Evolutionary conservation across 495 filamentous ascomycete species (phyloP).

Genomic region (Friedmanniomyces simplex): DNA sequence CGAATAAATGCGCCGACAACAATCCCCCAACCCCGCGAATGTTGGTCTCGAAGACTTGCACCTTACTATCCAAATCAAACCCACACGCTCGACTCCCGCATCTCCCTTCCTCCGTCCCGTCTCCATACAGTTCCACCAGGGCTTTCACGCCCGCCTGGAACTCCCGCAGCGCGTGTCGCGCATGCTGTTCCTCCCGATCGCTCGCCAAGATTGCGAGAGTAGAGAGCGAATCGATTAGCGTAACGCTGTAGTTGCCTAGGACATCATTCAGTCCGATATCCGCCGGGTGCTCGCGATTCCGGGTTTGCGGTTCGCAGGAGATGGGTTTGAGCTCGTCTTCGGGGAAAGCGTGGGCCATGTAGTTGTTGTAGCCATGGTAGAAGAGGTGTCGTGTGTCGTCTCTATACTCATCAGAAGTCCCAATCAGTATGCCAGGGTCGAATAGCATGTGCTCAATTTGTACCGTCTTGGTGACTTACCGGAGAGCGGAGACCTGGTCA

Average conservation of each 20-base stretch:
- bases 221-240: slow-evolving; percentile 86
- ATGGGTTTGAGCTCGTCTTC: slow-evolving; percentile 93
- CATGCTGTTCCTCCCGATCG: slow-evolving; percentile 34
- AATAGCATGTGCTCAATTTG: background rate
- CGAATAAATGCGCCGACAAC: slow-evolving; percentile 87
- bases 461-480: slow-evolving; percentile 1
- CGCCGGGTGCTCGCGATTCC: slow-evolving; percentile 66
- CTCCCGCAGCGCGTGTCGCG: slow-evolving; percentile 52
- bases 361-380: slow-evolving; percentile 94
- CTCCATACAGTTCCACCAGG: slow-evolving; percentile 79
- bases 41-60: slow-evolving; percentile 95
- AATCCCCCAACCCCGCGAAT: slow-evolving; percentile 89
- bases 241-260: slow-evolving; percentile 92
- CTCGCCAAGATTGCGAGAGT: slow-evolving; percentile 87
- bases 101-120: slow-evolving; percentile 58
- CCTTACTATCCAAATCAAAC: slow-evolving; percentile 94
- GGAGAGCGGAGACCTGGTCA: slow-evolving; percentile 24
- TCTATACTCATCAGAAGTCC: slow-evolving; percentile 36
- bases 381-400: slow-evolving; percentile 85
- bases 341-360: slow-evolving; percentile 86
- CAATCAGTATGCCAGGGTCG: background rate
- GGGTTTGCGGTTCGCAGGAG: slow-evolving; percentile 70
- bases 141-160: slow-evolving; percentile 73
- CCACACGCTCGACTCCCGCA: slow-evolving; percentile 65
- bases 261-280: slow-evolving; percentile 91